These are phyloP conservation scores for Penicillium arizonense DNA, from an alignment of 495 filamentous ascomycete species.

Conservation along the genomic window DNA sequence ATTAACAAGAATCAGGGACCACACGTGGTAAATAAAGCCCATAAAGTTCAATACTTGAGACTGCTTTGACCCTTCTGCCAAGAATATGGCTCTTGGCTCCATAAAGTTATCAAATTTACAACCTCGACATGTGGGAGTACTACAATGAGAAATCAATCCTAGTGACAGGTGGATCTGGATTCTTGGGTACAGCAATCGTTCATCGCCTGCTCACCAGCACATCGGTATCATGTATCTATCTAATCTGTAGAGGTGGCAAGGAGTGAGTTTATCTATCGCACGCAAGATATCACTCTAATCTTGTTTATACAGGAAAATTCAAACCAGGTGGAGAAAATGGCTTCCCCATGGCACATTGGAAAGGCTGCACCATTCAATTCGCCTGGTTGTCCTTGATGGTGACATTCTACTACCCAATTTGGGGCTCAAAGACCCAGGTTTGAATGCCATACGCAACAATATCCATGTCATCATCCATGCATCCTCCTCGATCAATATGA, in stretches of 20 bases:
- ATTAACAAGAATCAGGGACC: no score
- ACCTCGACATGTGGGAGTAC: conserved; percentile 17
- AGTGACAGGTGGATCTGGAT: conserved; percentile 20
- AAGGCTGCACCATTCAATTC: not conserved
- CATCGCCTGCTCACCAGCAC: conserved; percentile 6
- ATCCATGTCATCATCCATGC: conserved; percentile 22
- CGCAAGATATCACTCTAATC: not conserved
- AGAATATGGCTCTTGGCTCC: not conserved
- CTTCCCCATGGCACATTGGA: not conserved
- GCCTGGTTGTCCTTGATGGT: not conserved
- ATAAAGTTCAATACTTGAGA: no score
- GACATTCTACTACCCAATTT: not conserved
- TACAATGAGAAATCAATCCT: conserved; percentile 10
- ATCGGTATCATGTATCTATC: conserved; percentile 1
- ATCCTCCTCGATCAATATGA: conserved; percentile 23
- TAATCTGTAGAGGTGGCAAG: conserved; percentile 15
- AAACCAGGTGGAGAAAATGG: conserved; percentile 8
- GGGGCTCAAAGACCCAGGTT: not conserved
- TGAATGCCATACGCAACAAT: not conserved
- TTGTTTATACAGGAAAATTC: not conserved
- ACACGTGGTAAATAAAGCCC: no score
- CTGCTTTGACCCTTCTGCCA: no score
- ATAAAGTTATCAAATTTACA: not conserved
- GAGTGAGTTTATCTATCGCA: conserved; percentile 4
- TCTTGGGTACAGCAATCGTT: conserved; percentile 16